phyloP scores from a whole-genome alignment of 2,329 filamentous ascomycete species.

The Calonectria crousiana region DNA sequence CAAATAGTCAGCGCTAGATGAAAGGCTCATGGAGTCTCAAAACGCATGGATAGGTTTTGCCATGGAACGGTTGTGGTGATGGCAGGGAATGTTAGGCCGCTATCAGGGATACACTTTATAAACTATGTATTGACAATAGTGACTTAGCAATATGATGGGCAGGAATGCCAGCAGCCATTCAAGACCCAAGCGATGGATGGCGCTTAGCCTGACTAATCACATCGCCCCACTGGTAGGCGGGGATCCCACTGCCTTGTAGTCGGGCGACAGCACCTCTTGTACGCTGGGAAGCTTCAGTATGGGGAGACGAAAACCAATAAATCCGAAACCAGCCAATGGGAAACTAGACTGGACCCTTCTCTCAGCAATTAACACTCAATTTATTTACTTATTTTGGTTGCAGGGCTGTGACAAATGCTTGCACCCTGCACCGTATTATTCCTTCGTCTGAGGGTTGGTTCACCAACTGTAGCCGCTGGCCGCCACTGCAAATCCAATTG shows the following conservation, averaged over 20 bases:
- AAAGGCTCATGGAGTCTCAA: constrained; percentile 45
- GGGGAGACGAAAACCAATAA: background rate
- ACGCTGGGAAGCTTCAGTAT: background rate
- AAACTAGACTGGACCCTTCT: background rate
- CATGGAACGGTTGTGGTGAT: constrained; percentile 38
- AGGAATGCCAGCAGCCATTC: constrained; percentile 21
- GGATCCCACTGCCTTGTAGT: constrained; percentile 3
- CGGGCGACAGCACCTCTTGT: background rate
- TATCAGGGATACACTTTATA: background rate
- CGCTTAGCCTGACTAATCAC: constrained; percentile 26
- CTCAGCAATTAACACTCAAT: background rate
- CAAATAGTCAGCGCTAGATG: constrained; percentile 38
- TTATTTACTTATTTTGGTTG: background rate
- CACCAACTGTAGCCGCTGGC: constrained; percentile 9
- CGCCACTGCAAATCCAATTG: constrained; percentile 16
- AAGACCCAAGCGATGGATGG: constrained; percentile 10
- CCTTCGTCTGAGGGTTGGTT: background rate
- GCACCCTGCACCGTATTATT: background rate
- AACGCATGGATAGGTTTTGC: constrained; percentile 45
- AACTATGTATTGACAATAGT: constrained; percentile 8
- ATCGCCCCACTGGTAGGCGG: constrained; percentile 14
- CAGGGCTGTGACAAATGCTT: background rate
- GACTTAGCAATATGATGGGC: background rate
- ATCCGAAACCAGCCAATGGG: background rate
- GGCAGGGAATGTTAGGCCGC: constrained; percentile 13